phyloP scores from a whole-genome alignment of 2,329 filamentous ascomycete species.

The Boeremia exigua region DNA sequence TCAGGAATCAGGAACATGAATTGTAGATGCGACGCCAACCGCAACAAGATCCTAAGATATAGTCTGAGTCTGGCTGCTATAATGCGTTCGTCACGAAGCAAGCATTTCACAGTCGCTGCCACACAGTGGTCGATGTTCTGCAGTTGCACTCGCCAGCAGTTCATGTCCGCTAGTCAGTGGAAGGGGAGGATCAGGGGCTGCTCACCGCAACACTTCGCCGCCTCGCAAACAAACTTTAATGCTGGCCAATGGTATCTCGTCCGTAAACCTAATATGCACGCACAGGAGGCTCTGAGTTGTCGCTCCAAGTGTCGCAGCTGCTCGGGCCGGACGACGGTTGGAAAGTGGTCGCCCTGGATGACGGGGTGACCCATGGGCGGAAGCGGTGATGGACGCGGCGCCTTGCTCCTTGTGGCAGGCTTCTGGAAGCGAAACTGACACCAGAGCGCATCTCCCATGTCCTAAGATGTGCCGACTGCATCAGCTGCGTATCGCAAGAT shows the following conservation, averaged over 20 bases:
- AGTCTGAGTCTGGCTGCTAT: not conserved
- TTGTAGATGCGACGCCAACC: no score
- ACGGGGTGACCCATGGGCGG: slow-evolving; percentile 22
- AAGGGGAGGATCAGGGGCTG: slow-evolving; percentile 31
- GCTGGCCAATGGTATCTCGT: slow-evolving; percentile 21
- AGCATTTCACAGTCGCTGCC: slow-evolving; percentile 6
- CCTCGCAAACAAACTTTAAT: slow-evolving; percentile 12
- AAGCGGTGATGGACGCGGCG: slow-evolving; percentile 26
- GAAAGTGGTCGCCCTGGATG: slow-evolving; percentile 30
- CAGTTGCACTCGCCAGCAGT: slow-evolving; percentile 29
- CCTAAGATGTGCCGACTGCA: slow-evolving; percentile 23
- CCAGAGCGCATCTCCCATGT: slow-evolving; percentile 17
- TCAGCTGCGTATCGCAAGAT: slow-evolving; percentile 14
- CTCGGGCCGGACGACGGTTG: slow-evolving; percentile 28
- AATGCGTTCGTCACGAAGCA: not conserved
- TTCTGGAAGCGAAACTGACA: slow-evolving; percentile 31
- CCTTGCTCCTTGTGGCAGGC: slow-evolving; percentile 34
- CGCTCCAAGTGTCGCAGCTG: slow-evolving; percentile 23
- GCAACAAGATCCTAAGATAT: no score
- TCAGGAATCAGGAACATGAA: no score
- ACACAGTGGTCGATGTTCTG: slow-evolving; percentile 8
- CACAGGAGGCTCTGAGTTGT: slow-evolving; percentile 15
- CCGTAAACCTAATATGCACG: slow-evolving; percentile 16
- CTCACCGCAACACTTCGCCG: slow-evolving; percentile 22
- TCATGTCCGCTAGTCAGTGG: slow-evolving; percentile 23